Base-by-base conservation (phyloP, 106 monocot species). In the Allium sativum region DNA sequence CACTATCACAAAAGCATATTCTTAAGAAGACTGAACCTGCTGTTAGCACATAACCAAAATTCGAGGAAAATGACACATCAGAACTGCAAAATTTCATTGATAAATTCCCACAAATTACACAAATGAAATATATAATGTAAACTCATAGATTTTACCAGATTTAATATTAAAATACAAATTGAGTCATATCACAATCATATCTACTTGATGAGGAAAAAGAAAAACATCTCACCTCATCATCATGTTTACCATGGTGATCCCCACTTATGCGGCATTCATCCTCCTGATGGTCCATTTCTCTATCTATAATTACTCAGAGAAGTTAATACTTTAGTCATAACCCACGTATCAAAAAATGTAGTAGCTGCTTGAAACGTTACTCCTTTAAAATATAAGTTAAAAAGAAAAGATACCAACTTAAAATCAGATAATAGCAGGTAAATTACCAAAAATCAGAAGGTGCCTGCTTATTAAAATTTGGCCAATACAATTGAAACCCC, bases 201-300 rank as follows among this genome's bases (percentile, higher is more conserved):
- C 31, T 21, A 21, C 18, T 56, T 56, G 4, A 21, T 1, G 10
- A 19, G 31, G 18, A 8, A 4, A 21, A 12, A 59, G 3, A 12
- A 50, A 15, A 7, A 16, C 50, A 51, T n/a, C 20, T 73, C 72
- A 80, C 80, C 62, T 80, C 80, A 64, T 75, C 75, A 63, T 80
- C 75, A 57, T 75, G 80, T 59, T 80, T 80, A 41, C 66, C 56
- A 48, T 75, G 75, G 50, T 67, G 70, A 14, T 75, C 80, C 15
- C 75, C 68, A 67, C 41, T 64, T 9, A 53, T 53, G 9, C 74
- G 80, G 16, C 67, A 45, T 17, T 80, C 80, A 68, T 80, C 80
- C 51, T 80, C 80, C 18, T 20, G 62, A 59, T 75, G 75, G 14
- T 75, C 80, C 71, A 75, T 68, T 65, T 68, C 58, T 64, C 67